Evolutionary conservation across 2,329 filamentous ascomycete genomes (phyloP).

Genomic region (Tolypocladium cylindrosporum): DNA sequence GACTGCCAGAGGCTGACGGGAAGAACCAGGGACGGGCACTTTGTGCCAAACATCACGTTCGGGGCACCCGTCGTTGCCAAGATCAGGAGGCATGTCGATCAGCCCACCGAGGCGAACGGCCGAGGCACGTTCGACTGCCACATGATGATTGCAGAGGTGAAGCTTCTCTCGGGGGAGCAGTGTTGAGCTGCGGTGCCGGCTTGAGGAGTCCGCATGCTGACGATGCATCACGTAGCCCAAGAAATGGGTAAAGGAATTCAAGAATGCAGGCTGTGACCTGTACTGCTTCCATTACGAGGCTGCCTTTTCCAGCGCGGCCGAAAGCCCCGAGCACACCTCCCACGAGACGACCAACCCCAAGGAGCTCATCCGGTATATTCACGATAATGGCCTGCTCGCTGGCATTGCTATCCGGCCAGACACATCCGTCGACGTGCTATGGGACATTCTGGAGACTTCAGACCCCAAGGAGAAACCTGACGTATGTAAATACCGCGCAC

Average conservation of each 20-base stretch:
- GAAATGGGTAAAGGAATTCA: constrained; percentile 95
- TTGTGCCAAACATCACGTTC: constrained; percentile 97
- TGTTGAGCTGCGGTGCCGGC: neutral
- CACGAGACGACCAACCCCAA: constrained; percentile 69
- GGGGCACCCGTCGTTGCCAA: constrained; percentile 91
- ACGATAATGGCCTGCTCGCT: constrained; percentile 76
- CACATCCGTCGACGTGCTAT: constrained; percentile 83
- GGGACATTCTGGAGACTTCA: constrained; percentile 71
- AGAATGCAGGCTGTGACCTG: constrained; percentile 89
- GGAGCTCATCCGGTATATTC: constrained; percentile 83
- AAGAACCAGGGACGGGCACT: constrained; percentile 78
- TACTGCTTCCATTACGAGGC: constrained; percentile 99
- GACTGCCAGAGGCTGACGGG: neutral
- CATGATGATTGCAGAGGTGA: constrained; percentile 98
- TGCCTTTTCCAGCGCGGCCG: constrained; percentile 78
- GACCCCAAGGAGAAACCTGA: constrained; percentile 73
- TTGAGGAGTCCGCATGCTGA: neutral
- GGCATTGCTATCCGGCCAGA: constrained; percentile 94
- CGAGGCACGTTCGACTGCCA: constrained; percentile 97
- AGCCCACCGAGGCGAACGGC: constrained; percentile 57
- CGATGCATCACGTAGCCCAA: constrained; percentile 55
- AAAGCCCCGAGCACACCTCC: constrained; percentile 59
- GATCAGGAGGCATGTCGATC: constrained; percentile 77
- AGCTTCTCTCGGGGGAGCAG: neutral
- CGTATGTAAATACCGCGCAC: constrained; percentile 43